Percentiles rank a stretch among this genome's conserved stretches.
Evolutionary conservation across 2,329 filamentous ascomycete genomes (phyloP).

Genomic region (Calonectria honghensis): DNA sequence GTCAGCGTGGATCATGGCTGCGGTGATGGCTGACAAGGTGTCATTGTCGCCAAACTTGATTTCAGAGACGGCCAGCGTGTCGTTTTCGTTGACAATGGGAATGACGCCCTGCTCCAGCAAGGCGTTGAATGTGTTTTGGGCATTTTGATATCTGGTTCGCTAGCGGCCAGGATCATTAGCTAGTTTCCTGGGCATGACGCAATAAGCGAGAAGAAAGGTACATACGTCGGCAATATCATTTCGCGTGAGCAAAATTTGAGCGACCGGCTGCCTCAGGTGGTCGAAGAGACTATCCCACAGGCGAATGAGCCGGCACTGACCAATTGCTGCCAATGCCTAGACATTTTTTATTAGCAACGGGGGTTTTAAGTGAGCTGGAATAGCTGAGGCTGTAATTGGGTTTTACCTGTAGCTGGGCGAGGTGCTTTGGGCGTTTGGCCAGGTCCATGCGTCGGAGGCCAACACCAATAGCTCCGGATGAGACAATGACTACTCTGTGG

Average conservation of each 20-base stretch:
- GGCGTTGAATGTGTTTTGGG: conserved; percentile 94
- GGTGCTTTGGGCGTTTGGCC: conserved; percentile 89
- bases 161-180: conserved; percentile 58
- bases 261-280: conserved; percentile 91
- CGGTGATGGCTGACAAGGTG: conserved; percentile 95
- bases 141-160: conserved; percentile 95
- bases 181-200: conserved; percentile 7
- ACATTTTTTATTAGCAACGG: conserved; percentile 36
- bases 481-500: conserved; percentile 95
- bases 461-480: conserved; percentile 96
- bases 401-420: conserved; percentile 87
- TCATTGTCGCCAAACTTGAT: conserved; percentile 99
- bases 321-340: conserved; percentile 92
- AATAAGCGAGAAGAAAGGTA: neutral
- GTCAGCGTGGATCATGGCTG: conserved; percentile 97
- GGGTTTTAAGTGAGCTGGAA: conserved; percentile 24
- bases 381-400: neutral
- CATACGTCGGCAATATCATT: conserved; percentile 96
- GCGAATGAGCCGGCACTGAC: conserved; percentile 95
- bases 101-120: conserved; percentile 96
- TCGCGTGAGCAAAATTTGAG: conserved; percentile 94
- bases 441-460: conserved; percentile 93
- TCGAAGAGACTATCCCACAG: conserved; percentile 96
- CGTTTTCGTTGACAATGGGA: conserved; percentile 99
- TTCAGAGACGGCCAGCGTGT: conserved; percentile 96